phyloP scores from a whole-genome alignment of 306 rosid genomes.

The Lathyrus oleraceus region DNA sequence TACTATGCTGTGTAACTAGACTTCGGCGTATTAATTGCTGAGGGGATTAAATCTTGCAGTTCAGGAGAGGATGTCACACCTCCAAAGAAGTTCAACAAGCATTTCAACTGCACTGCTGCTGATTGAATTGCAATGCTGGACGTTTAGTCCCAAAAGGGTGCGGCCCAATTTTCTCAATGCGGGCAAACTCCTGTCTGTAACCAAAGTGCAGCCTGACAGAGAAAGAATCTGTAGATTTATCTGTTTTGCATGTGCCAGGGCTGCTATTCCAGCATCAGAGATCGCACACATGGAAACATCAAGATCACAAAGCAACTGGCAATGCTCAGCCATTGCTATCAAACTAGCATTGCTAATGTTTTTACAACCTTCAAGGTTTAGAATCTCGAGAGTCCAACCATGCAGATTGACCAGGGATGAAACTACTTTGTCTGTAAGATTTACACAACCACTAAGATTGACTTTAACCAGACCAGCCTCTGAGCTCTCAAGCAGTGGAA shows the following conservation, averaged over 20 bases:
- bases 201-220: slow-evolving; percentile 64
- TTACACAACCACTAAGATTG: slow-evolving; percentile 71
- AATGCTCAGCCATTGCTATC: slow-evolving; percentile 69
- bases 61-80: slow-evolving; percentile 87
- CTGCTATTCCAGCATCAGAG: slow-evolving; percentile 72
- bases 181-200: slow-evolving; percentile 69
- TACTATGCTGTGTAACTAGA: slow-evolving; percentile 46
- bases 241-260: slow-evolving; percentile 57
- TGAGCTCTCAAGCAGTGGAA: slow-evolving; percentile 65
- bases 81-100: slow-evolving; percentile 78
- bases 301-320: slow-evolving; percentile 74
- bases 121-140: slow-evolving; percentile 84
- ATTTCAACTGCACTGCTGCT: slow-evolving; percentile 62
- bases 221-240: slow-evolving; percentile 75
- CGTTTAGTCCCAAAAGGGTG: slow-evolving; percentile 78
- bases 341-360: slow-evolving; percentile 71
- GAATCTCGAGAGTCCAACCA: slow-evolving; percentile 76
- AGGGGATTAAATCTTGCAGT: slow-evolving; percentile 27
- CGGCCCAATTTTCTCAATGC: slow-evolving; percentile 65
- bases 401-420: slow-evolving; percentile 60
- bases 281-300: slow-evolving; percentile 70
- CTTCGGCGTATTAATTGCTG: slow-evolving; percentile 38
- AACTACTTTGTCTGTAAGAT: slow-evolving; percentile 67
- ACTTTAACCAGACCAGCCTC: slow-evolving; percentile 78
- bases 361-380: slow-evolving; percentile 76